Conservation (phyloP, 2,329 filamentous ascomycete species). For the Rutstroemia sydowiana region DNA sequence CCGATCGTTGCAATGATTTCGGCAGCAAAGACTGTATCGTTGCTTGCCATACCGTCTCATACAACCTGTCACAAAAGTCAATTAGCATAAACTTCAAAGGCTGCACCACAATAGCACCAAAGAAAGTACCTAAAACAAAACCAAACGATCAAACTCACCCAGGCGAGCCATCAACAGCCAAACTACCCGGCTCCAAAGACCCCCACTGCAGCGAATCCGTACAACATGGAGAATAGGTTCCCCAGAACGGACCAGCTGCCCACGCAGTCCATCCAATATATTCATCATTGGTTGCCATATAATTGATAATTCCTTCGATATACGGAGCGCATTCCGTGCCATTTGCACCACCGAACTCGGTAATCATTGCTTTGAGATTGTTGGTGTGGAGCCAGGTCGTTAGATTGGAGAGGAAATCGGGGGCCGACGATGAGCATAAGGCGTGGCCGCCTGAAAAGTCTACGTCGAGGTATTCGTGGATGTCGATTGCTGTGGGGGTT, state of each 20-base stretch:
- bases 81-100: neutral
- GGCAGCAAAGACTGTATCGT: slow-evolving; percentile 36
- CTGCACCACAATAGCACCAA: neutral
- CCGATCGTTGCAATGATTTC: neutral
- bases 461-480: slow-evolving; percentile 45
- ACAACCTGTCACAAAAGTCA: neutral
- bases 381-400: slow-evolving; percentile 40
- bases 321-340: slow-evolving; percentile 36
- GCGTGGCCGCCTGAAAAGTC: slow-evolving; percentile 40
- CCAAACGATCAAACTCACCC: slow-evolving; percentile 17
- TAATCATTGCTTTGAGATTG: slow-evolving; percentile 41
- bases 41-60: slow-evolving; percentile 36
- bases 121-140: neutral
- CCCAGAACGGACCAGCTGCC: slow-evolving; percentile 45
- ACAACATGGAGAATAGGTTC: slow-evolving; percentile 35
- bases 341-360: slow-evolving; percentile 42
- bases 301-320: slow-evolving; percentile 37
- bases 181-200: slow-evolving; percentile 40
- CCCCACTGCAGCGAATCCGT: slow-evolving; percentile 36
- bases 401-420: slow-evolving; percentile 34
- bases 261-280: slow-evolving; percentile 46
- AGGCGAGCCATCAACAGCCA: slow-evolving; percentile 35
- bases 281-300: slow-evolving; percentile 39
- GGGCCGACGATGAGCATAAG: slow-evolving; percentile 35
- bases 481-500: slow-evolving; percentile 35